A percentile compares a stretch with the other conserved stretches of the same genome.
Conservation (phyloP, 1,284 basidiomycete species). For the Pterulicium gracile region DNA sequence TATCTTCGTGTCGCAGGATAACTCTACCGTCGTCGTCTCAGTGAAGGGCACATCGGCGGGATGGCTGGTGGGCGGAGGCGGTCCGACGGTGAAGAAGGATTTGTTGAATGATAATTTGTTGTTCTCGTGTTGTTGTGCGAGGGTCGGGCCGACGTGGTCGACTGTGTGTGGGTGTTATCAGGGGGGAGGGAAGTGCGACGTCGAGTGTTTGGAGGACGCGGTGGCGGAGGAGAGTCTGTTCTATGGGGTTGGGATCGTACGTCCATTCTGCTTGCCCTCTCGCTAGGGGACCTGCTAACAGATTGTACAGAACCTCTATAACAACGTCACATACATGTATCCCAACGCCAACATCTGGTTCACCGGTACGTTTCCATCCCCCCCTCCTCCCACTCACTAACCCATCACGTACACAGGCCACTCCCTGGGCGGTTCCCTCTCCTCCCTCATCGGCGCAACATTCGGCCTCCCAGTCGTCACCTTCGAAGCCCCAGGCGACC, state of each 20-base stretch:
- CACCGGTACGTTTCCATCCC: slow-evolving; percentile 28
- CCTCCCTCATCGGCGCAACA: slow-evolving; percentile 81
- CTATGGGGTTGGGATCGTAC: slow-evolving; percentile 73
- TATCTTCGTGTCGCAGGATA: slow-evolving; percentile 72
- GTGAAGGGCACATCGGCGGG: slow-evolving; percentile 85
- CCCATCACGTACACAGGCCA: slow-evolving; percentile 31
- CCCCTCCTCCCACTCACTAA: background rate
- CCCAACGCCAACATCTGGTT: slow-evolving; percentile 88
- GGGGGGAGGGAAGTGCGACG: slow-evolving; percentile 65
- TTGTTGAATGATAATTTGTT: slow-evolving; percentile 95
- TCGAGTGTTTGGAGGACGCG: slow-evolving; percentile 75
- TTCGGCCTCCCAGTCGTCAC: slow-evolving; percentile 92
- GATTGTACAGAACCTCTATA: slow-evolving; percentile 53
- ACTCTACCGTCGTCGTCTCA: slow-evolving; percentile 79
- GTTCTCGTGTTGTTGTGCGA: slow-evolving; percentile 96
- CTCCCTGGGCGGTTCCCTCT: slow-evolving; percentile 81
- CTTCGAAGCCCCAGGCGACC: slow-evolving; percentile 90
- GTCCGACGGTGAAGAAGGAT: slow-evolving; percentile 85
- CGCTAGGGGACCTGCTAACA: slow-evolving; percentile 2
- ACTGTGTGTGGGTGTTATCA: slow-evolving; percentile 89
- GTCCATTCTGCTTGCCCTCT: slow-evolving; percentile 17
- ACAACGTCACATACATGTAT: slow-evolving; percentile 75
- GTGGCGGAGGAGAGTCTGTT: slow-evolving; percentile 87
- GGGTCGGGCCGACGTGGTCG: slow-evolving; percentile 84
- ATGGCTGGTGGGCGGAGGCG: slow-evolving; percentile 17